Conservation (phyloP, 768 basidiomycete genomes). For the Mycena polygramma region DNA sequence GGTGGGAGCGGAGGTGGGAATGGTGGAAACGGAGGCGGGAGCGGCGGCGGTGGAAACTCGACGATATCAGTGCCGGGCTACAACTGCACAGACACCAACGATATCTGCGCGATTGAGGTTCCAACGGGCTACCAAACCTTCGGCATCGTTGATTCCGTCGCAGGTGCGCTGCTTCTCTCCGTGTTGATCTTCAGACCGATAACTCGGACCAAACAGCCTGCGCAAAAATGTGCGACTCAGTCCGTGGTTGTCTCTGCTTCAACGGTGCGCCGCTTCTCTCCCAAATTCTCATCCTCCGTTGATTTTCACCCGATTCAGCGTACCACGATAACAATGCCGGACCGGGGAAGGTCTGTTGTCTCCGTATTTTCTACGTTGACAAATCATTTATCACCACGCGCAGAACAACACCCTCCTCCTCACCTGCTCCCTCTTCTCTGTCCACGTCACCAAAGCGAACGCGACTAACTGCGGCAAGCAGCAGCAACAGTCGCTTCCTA, state of each 20-base stretch:
- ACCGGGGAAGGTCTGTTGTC: slow-evolving; percentile 2
- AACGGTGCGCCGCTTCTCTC: slow-evolving; percentile 23
- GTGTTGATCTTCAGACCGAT: neutral
- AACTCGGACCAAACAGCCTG: slow-evolving; percentile 14
- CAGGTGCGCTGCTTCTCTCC: slow-evolving; percentile 9
- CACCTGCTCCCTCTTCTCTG: slow-evolving; percentile 33
- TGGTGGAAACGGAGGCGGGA: too few species aligned
- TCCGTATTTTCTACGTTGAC: neutral
- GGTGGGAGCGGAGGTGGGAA: too few species aligned
- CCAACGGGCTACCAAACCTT: slow-evolving; percentile 24
- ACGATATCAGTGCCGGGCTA: slow-evolving; percentile 13
- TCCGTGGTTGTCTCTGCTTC: neutral
- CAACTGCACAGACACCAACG: neutral
- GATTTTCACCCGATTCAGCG: neutral
- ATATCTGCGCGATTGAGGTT: slow-evolving; percentile 21
- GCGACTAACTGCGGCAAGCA: slow-evolving; percentile 32
- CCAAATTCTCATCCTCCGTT: neutral
- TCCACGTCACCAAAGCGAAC: neutral
- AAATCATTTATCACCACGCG: neutral
- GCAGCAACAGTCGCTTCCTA: slow-evolving; percentile 23
- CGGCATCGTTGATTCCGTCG: slow-evolving; percentile 14
- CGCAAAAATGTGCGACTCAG: slow-evolving; percentile 26
- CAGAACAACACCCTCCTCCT: slow-evolving; percentile 14
- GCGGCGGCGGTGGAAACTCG: too few species aligned
- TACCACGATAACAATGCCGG: slow-evolving; percentile 34